phyloP scores from a whole-genome alignment of 1,284 basidiomycete species.

The Meira miltonrushii region DNA sequence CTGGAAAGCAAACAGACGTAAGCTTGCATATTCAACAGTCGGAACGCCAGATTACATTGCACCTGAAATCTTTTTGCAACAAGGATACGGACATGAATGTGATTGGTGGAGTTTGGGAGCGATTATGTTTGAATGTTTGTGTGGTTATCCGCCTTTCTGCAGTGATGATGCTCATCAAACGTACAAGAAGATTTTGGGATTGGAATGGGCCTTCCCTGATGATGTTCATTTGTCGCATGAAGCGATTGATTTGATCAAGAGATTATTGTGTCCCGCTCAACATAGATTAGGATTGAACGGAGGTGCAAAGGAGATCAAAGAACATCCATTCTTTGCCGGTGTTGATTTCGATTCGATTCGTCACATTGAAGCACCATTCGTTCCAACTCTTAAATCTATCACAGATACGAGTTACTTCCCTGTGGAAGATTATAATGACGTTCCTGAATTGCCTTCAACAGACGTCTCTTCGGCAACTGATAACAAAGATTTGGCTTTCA shows the following conservation, averaged over 20 bases:
- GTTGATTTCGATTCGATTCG: conserved; percentile 89
- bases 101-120: conserved; percentile 86
- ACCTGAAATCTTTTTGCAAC: conserved; percentile 94
- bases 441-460: conserved; percentile 59
- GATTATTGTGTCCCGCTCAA: conserved; percentile 83
- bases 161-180: conserved; percentile 96
- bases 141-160: conserved; percentile 93
- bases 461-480: conserved; percentile 33
- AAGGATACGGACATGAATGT: conserved; percentile 96
- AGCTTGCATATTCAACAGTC: conserved; percentile 96
- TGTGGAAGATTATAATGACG: conserved; percentile 84
- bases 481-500: conserved; percentile 48
- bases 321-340: conserved; percentile 90
- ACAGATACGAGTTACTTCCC: conserved; percentile 97
- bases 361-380: conserved; percentile 89
- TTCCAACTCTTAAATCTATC: conserved; percentile 74
- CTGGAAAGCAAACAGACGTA: conserved; percentile 97
- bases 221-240: conserved; percentile 90
- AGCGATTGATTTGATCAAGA: conserved; percentile 81
- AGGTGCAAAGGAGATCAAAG: conserved; percentile 77
- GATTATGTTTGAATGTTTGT: conserved; percentile 97
- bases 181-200: conserved; percentile 96
- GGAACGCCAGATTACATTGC: conserved; percentile 99
- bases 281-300: conserved; percentile 61
- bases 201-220: conserved; percentile 92